phyloP scores from a whole-genome alignment of 345 rosid genomes.

The Litchi chinensis region DNA sequence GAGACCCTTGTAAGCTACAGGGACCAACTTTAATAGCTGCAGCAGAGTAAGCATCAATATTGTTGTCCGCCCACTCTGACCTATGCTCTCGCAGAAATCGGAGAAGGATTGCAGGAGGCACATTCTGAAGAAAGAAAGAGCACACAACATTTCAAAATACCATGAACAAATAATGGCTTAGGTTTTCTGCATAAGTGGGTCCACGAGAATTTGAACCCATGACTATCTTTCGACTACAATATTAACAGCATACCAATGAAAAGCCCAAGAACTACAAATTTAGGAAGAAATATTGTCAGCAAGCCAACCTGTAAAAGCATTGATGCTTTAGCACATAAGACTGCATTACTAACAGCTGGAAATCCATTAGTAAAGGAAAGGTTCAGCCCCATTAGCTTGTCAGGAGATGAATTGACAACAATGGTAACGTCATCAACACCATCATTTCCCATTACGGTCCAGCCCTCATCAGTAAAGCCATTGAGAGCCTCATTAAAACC shows the following conservation, averaged over 20 bases:
- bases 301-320: slow-evolving; percentile 93
- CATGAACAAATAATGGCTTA: too few species aligned
- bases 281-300: slow-evolving; percentile 3
- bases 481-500: slow-evolving; percentile 98
- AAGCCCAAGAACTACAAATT: neutral
- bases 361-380: slow-evolving; percentile 85
- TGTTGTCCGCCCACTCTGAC: slow-evolving; percentile 99
- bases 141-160: neutral
- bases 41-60: slow-evolving; percentile 90
- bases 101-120: slow-evolving; percentile 96
- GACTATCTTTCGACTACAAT: neutral
- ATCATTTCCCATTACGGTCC: slow-evolving; percentile 90
- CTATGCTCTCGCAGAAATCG: slow-evolving; percentile 96
- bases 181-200: too few species aligned
- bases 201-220: too few species aligned
- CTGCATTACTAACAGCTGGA: slow-evolving; percentile 75
- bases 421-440: slow-evolving; percentile 97
- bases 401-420: slow-evolving; percentile 91
- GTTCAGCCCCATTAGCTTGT: slow-evolving; percentile 89
- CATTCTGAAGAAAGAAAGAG: slow-evolving; percentile 57
- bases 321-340: slow-evolving; percentile 94
- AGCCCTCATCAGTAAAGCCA: slow-evolving; percentile 95
- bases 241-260: neutral
- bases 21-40: slow-evolving; percentile 97
- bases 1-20: slow-evolving; percentile 68